Evolutionary conservation across 2,329 filamentous ascomycete genomes (phyloP).

Genomic region (Neodidymelliopsis sp.): DNA sequence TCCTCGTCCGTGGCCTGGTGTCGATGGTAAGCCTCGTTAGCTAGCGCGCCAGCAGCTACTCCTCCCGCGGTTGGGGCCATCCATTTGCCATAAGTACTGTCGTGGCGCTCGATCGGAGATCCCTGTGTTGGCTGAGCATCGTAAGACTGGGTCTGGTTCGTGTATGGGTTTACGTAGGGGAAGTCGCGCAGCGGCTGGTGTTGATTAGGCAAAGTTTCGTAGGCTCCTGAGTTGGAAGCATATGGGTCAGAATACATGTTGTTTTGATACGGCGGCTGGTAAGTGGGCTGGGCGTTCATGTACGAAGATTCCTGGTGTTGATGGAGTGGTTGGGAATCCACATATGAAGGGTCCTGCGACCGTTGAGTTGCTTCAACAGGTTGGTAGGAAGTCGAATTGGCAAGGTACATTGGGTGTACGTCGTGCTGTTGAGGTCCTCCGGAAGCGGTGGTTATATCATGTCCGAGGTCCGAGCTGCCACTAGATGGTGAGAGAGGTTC

Average conservation of each 20-base stretch:
- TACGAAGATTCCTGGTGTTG: slow-evolving; percentile 10
- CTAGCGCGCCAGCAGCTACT: slow-evolving; percentile 51
- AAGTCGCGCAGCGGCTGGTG: slow-evolving; percentile 9
- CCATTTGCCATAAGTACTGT: slow-evolving; percentile 62
- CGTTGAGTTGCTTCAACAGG: slow-evolving; percentile 18
- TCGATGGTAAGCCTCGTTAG: slow-evolving; percentile 43
- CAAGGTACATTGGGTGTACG: slow-evolving; percentile 32
- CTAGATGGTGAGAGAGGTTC: slow-evolving; percentile 81
- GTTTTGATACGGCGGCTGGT: slow-evolving; percentile 13
- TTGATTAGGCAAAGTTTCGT: slow-evolving; percentile 3
- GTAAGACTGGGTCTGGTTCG: slow-evolving; percentile 15
- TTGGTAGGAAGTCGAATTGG: slow-evolving; percentile 28
- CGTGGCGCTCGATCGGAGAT: slow-evolving; percentile 35
- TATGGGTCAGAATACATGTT: slow-evolving; percentile 28
- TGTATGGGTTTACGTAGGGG: slow-evolving; percentile 17
- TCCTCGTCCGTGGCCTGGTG: slow-evolving; percentile 41
- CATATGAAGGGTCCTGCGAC: slow-evolving; percentile 16
- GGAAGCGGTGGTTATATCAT: slow-evolving; percentile 67
- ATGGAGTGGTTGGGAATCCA: slow-evolving; percentile 1
- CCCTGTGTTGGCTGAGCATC: slow-evolving; percentile 10
- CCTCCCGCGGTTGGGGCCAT: slow-evolving; percentile 60
- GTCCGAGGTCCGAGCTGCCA: slow-evolving; percentile 73
- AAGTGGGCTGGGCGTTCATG: slow-evolving; percentile 11
- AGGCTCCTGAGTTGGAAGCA: slow-evolving; percentile 19
- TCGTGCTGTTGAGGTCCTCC: slow-evolving; percentile 58